Evolutionary conservation across 768 basidiomycete species (phyloP), one percentile per base, ranked within the genome.

Genomic region (Daedaleopsis sinensis): DNA sequence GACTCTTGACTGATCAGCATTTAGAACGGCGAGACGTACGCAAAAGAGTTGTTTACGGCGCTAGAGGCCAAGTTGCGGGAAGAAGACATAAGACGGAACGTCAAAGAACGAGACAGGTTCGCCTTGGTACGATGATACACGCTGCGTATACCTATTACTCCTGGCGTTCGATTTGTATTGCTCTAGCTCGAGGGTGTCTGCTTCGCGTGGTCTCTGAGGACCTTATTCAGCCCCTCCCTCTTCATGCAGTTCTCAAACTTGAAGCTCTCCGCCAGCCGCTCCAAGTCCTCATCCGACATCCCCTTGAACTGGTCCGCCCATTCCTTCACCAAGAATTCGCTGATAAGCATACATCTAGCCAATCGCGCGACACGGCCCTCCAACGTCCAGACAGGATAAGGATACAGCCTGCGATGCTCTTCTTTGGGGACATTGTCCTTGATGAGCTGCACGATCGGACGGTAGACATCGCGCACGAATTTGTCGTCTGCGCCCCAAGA

Each of bases 401-500:
- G 86, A 72, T 89, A 88, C 11, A 89, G 74, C 10, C 72, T 64
- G 56, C 78, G 84, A 71, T 82, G 80, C 64, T 67, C 68, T 24
- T 63, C 60, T 24, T 80, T 68, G 46, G 67, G 83, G 38, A 89
- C 78, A 68, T 87, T 84, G 48, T 83, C 67, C 54, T 81, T 67
- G 73, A 92, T 77, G 65, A 85, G 89, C 49, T 90, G 76, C 64
- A 86, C 71, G 56, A 93, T 76, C 11, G 90, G 90, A 62, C 85
- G 72, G 75, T 91, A 93, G 55, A 88, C 72, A 62, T 83, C 70
- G 35, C 77, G 77, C 42, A 93, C 84, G 44, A 74, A 71, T 13
- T 74, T 73, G 65, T 84, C 83, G 71, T 91, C 88, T 1, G 88
- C 82, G 13, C 91, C 91, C 91, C 91, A 93, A 1, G 87, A 84